Conservation (phyloP, 2,329 filamentous ascomycete species). For the Colletotrichum spinosum region DNA sequence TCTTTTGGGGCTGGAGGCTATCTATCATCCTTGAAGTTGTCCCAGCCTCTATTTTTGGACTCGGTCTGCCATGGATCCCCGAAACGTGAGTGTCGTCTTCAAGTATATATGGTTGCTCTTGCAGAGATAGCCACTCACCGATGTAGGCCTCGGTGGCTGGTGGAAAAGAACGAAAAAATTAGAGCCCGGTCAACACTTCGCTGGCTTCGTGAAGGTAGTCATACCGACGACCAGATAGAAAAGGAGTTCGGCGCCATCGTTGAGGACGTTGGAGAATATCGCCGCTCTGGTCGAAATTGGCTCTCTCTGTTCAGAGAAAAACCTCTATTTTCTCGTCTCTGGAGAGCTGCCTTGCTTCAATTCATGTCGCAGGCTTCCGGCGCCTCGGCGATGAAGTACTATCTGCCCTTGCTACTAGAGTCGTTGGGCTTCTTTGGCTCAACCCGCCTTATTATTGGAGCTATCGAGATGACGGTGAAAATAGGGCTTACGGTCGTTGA, state of each 20-base stretch:
- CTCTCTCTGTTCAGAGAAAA: conserved; percentile 61
- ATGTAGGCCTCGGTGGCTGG: conserved; percentile 66
- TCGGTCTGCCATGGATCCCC: conserved; percentile 63
- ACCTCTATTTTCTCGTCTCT: conserved; percentile 62
- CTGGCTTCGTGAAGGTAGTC: conserved; percentile 61
- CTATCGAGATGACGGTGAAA: conserved; percentile 68
- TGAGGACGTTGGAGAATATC: conserved; percentile 54
- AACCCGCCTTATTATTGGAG: conserved; percentile 64
- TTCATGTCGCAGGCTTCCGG: conserved; percentile 72
- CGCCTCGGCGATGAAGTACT: conserved; percentile 71
- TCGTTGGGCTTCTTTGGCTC: conserved; percentile 60
- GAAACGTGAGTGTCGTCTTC: conserved; percentile 58
- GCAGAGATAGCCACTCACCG: background rate
- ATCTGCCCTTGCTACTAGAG: conserved; percentile 65
- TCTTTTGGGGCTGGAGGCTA: conserved; percentile 63
- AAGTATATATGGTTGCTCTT: background rate
- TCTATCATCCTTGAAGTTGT: conserved; percentile 64
- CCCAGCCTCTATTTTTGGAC: conserved; percentile 61
- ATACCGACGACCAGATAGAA: conserved; percentile 49
- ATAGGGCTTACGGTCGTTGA: conserved; percentile 67
- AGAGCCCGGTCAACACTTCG: conserved; percentile 56
- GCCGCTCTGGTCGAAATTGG: conserved; percentile 51
- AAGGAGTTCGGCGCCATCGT: conserved; percentile 60
- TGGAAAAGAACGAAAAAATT: conserved; percentile 60
- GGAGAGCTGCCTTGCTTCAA: conserved; percentile 67